phyloP scores from a whole-genome alignment of 192 early-diverging fungal genomes.

The Gryganskiella cystojenkinii region DNA sequence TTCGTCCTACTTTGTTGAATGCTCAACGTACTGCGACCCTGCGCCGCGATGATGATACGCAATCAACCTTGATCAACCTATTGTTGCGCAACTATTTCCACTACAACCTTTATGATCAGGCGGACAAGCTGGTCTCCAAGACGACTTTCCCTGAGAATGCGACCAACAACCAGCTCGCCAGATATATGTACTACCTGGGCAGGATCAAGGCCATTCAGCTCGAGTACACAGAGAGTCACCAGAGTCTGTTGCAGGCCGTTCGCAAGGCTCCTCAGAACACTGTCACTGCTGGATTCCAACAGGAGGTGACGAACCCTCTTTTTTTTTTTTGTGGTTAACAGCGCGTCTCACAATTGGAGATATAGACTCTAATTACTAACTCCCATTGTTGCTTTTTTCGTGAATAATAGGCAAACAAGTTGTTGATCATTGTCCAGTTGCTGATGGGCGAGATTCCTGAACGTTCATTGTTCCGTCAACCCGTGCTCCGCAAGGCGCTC shows the following conservation, averaged over 20 bases:
- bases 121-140: constrained; percentile 96
- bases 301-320: constrained; percentile 68
- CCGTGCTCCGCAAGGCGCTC: constrained; percentile 84
- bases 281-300: constrained; percentile 93
- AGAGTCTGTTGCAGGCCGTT: constrained; percentile 90
- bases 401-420: constrained; percentile 88
- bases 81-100: constrained; percentile 93
- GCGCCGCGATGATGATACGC: constrained; percentile 89
- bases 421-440: constrained; percentile 96
- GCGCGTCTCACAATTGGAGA: neutral
- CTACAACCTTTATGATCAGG: constrained; percentile 97
- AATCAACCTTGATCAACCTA: constrained; percentile 85
- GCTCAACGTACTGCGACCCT: constrained; percentile 94
- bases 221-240: constrained; percentile 94
- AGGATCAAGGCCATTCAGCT: constrained; percentile 98
- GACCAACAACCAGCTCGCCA: constrained; percentile 92
- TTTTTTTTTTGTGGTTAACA: neutral
- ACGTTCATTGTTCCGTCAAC: constrained; percentile 90
- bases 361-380: neutral
- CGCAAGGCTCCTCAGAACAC: constrained; percentile 93
- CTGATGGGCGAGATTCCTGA: constrained; percentile 99
- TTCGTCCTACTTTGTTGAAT: constrained; percentile 80
- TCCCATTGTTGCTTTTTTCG: constrained; percentile 14
- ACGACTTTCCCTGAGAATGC: constrained; percentile 90
- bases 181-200: constrained; percentile 97